Base-by-base conservation (phyloP, 805 yeast species). In the Sporopachydermia quercuum region DNA sequence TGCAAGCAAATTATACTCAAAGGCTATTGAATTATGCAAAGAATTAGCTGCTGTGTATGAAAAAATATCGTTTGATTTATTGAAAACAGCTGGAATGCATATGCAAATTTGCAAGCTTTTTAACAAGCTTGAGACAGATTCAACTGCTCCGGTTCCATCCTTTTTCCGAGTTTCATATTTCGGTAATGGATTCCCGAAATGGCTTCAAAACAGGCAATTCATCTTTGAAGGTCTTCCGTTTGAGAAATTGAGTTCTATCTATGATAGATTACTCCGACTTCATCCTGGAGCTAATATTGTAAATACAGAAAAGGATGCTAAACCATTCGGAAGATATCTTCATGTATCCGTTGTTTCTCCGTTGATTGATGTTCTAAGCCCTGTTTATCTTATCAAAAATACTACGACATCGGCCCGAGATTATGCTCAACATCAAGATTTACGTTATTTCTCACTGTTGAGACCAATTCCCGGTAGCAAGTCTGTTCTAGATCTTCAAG, bases 171-270 rank as follows among this genome's bases (percentile, higher is more conserved):
- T 85, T 40, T 69, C 81, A 15, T 84, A 79, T 51, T 70, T 81
- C 53, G 96, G 96, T 13, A 71, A 68, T 39, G 94, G 94, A 2
- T 85, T 85, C 66, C 94, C 95, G 4, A 65, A 63, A 19, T 71
- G 86, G 30, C 68, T 81, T 37, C 66, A 94, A 50, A 81, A 82
- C 37, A 74, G 78, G 51, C 76, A 76, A 43, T 85, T 78, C 54
- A 79, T 85, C 39, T 82, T 78, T 52, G 94, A 85, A 58, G 94
- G 95, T 4, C 65, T 74, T 40, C 85, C 94, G 19, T 85, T 81
- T 60, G 96, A 85, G 54, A 91, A 82, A 56, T 76, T 85, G 43
- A 75, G 86, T 2, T 76, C 89, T 3, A 80, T 85, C 54, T 85
- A 80, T 49, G 82, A 78, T 49, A 66, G 94, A 47, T 61, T 86